These are phyloP conservation scores for Geoglossum cookeanum DNA, from an alignment of 2,329 filamentous ascomycete species.

Conservation along the genomic window DNA sequence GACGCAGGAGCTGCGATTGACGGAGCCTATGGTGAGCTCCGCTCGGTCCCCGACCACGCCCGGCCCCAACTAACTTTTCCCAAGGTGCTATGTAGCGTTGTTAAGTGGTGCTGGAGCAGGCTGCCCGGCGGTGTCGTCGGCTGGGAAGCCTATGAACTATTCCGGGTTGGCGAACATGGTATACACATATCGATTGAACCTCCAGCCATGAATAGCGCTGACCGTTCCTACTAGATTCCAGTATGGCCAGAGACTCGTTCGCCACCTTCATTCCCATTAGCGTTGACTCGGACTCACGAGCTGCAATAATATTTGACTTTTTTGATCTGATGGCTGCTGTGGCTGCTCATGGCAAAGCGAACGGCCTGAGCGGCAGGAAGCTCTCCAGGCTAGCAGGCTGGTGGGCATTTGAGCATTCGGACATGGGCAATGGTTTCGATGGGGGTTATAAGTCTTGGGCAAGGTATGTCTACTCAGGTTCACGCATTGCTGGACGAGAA, in stretches of 20 bases:
- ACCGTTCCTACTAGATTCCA: constrained; percentile 45
- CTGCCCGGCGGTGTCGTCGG: constrained; percentile 79
- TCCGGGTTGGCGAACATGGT: constrained; percentile 88
- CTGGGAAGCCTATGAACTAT: constrained; percentile 93
- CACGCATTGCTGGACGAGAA: not conserved
- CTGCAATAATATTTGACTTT: constrained; percentile 85
- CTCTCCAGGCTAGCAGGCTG: constrained; percentile 88
- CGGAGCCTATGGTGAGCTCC: constrained; percentile 67
- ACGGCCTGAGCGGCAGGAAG: constrained; percentile 83
- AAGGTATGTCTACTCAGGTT: constrained; percentile 34
- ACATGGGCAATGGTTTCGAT: constrained; percentile 80
- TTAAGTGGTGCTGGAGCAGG: constrained; percentile 98
- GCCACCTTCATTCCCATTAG: constrained; percentile 91
- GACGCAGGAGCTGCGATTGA: constrained; percentile 73
- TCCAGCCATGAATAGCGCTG: not conserved
- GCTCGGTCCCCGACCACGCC: constrained; percentile 1
- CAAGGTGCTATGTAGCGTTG: constrained; percentile 76
- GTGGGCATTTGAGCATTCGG: constrained; percentile 93
- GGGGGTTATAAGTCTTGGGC: constrained; percentile 83
- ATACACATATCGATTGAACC: constrained; percentile 11
- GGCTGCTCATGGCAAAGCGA: constrained; percentile 80
- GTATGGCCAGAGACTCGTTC: constrained; percentile 81
- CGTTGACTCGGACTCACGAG: constrained; percentile 68
- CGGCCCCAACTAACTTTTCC: constrained; percentile 13
- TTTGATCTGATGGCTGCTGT: constrained; percentile 85